Evolutionary conservation across 2,329 filamentous ascomycete species (phyloP), one percentile per base, ranked within the genome.

Genomic region (Colletotrichum truncatum): DNA sequence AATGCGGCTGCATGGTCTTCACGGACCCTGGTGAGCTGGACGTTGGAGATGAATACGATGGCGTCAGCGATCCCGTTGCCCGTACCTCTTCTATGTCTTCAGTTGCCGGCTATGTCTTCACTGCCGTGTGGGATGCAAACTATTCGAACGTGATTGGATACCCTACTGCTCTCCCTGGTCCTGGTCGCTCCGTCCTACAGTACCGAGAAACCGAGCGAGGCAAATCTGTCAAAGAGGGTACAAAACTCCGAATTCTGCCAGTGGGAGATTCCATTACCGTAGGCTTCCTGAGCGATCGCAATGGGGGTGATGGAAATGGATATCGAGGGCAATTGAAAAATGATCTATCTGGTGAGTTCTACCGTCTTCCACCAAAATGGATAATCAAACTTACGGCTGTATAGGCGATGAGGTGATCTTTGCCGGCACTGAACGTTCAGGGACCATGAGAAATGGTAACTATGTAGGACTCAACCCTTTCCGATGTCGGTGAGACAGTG

Each of bases 191-290:
- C n/a, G n/a, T n/a, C n/a, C n/a, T n/a, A n/a, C n/a, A n/a, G n/a
- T n/a, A n/a, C n/a, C n/a, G n/a, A n/a, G n/a, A n/a, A n/a, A n/a
- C n/a, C n/a, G n/a, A n/a, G n/a, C n/a, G n/a, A 36, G 32, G 32
- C 4, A 11, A 51, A 8, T 32, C 32, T 14, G 32, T 51, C 25
- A 51, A 51, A 12, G 26, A n/a, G 12, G 48, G 48, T 6, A 65
- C 48, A 23, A 70, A 76, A 18, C 69, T 78, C 8, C 76, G 77
- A 6, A 75, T 78, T 28, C 72, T 78, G 10, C 70, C 72, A n/a
- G 72, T 73, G 1, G 77, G 77, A 4, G 77, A 78, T 51, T 79
- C 77, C 4, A 78, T 78, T 46, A 79, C 76, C 1, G 67, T 68
- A 6, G 48, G 48, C 7, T 52, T 52, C 28, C 30, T 52, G 6